Evolutionary conservation across 192 early-diverging fungal species (phyloP).

Genomic region (Coemansia sp.): DNA sequence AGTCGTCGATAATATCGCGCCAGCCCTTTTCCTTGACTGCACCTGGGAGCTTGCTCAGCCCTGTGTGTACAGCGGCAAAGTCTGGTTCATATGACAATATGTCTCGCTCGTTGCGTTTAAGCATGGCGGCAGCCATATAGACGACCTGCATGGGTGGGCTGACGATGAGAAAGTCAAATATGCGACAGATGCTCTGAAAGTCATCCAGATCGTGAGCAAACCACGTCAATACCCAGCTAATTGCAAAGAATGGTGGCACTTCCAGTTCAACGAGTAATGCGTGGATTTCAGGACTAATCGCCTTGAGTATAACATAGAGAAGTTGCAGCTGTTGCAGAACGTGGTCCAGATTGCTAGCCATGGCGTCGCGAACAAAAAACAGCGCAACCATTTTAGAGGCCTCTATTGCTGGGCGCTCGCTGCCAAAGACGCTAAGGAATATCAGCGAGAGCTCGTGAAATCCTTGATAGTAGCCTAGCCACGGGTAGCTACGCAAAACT

Average conservation of each 20-base stretch:
- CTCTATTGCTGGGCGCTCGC: slow-evolving; percentile 56
- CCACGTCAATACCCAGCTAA: slow-evolving; percentile 79
- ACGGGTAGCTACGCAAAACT: slow-evolving; percentile 61
- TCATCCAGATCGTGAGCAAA: slow-evolving; percentile 66
- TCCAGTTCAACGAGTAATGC: slow-evolving; percentile 38
- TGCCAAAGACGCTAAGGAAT: slow-evolving; percentile 60
- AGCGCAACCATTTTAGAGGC: slow-evolving; percentile 60
- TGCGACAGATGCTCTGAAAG: slow-evolving; percentile 54
- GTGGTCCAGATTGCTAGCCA: slow-evolving; percentile 40
- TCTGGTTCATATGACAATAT: slow-evolving; percentile 43
- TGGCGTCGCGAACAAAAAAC: slow-evolving; percentile 57
- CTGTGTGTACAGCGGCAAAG: slow-evolving; percentile 45
- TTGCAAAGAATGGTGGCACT: slow-evolving; percentile 67
- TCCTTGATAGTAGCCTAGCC: slow-evolving; percentile 71
- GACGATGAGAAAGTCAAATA: slow-evolving; percentile 68
- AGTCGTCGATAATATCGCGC: slow-evolving; percentile 41
- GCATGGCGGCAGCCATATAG: slow-evolving; percentile 63
- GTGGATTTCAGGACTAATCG: slow-evolving; percentile 33
- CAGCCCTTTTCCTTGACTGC: slow-evolving; percentile 17
- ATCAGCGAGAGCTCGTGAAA: slow-evolving; percentile 57
- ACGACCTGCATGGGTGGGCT: slow-evolving; percentile 64
- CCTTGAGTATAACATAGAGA: slow-evolving; percentile 34
- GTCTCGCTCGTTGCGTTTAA: slow-evolving; percentile 23
- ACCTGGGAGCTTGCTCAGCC: slow-evolving; percentile 32
- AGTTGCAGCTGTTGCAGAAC: slow-evolving; percentile 43